Percentiles rank a stretch among this genome's conserved stretches.
Conservation (phyloP, 176 grass and related monocot genomes). For the Saccharum officinarum region DNA sequence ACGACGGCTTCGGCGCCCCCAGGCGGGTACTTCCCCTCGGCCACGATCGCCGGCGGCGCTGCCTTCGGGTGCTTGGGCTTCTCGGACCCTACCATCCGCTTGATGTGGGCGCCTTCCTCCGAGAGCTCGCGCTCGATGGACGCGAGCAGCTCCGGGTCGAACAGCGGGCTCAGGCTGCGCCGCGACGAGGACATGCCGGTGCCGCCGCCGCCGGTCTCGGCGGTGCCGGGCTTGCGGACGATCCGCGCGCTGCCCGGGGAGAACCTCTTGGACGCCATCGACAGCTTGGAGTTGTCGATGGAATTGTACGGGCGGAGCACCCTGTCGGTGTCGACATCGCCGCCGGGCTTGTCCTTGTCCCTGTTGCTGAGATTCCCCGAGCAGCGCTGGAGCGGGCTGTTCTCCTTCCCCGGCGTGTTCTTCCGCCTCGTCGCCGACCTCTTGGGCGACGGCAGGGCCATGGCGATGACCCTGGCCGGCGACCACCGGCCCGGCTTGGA, state of each 20-base stretch:
- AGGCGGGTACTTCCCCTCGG: slow-evolving; percentile 57
- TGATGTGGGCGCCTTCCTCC: slow-evolving; percentile 82
- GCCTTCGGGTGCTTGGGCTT: slow-evolving; percentile 53
- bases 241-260: slow-evolving; percentile 56
- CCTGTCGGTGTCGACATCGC: slow-evolving; percentile 48
- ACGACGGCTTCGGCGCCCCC: slow-evolving; percentile 70
- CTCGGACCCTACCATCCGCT: slow-evolving; percentile 50
- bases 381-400: slow-evolving; percentile 65
- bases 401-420: slow-evolving; percentile 75
- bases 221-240: slow-evolving; percentile 40
- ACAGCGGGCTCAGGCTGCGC: slow-evolving; percentile 82
- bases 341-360: slow-evolving; percentile 26
- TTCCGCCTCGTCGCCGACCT: slow-evolving; percentile 37
- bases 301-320: slow-evolving; percentile 74
- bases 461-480: slow-evolving; percentile 49
- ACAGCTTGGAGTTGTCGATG: slow-evolving; percentile 72
- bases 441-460: slow-evolving; percentile 59
- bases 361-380: background rate
- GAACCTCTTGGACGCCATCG: slow-evolving; percentile 54
- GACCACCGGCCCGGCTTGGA: slow-evolving; percentile 60
- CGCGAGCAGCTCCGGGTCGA: slow-evolving; percentile 88
- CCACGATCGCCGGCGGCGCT: slow-evolving; percentile 51
- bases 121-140: slow-evolving; percentile 81
- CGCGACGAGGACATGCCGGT: slow-evolving; percentile 63
- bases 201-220: background rate